A percentile compares a stretch with the other conserved stretches of the same genome.
Evolutionary conservation across 2,329 filamentous ascomycete species (phyloP).

Genomic region (Aspergillus quadricinctus): DNA sequence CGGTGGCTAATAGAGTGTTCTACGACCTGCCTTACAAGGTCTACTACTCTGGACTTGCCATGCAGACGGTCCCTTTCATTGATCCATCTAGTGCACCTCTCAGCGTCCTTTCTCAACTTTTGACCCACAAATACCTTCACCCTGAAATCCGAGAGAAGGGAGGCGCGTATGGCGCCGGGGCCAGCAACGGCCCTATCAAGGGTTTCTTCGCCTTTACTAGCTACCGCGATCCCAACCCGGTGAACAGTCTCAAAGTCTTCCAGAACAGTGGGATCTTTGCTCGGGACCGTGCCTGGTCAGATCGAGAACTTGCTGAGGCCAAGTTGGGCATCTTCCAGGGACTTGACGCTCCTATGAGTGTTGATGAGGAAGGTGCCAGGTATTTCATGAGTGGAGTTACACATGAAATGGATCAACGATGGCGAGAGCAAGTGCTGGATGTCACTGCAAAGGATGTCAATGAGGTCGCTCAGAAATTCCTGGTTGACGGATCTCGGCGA

Average conservation of each 20-base stretch:
- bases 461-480: conserved; percentile 73
- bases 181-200: conserved; percentile 72
- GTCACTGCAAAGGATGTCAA: conserved; percentile 77
- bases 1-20: conserved; percentile 64
- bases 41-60: conserved; percentile 80
- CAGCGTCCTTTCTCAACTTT: conserved; percentile 81
- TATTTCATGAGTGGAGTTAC: conserved; percentile 81
- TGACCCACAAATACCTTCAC: conserved; percentile 95
- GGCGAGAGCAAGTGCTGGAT: conserved; percentile 79
- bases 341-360: conserved; percentile 81
- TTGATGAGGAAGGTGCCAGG: conserved; percentile 82
- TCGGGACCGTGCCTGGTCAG: conserved; percentile 72
- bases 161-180: conserved; percentile 90
- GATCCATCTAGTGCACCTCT: conserved; percentile 71
- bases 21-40: conserved; percentile 96
- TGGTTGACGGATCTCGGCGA: conserved; percentile 62
- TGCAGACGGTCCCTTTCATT: conserved; percentile 80
- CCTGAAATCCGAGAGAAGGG: conserved; percentile 98
- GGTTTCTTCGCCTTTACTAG: conserved; percentile 93
- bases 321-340: conserved; percentile 93
- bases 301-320: conserved; percentile 86
- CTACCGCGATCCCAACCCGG: conserved; percentile 92
- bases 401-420: conserved; percentile 80
- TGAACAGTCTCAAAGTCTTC: conserved; percentile 84
- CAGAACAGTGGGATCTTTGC: conserved; percentile 78